These are phyloP conservation scores for Raffaelea arxii DNA, from an alignment of 2,329 filamentous ascomycete genomes.

Conservation along the genomic window DNA sequence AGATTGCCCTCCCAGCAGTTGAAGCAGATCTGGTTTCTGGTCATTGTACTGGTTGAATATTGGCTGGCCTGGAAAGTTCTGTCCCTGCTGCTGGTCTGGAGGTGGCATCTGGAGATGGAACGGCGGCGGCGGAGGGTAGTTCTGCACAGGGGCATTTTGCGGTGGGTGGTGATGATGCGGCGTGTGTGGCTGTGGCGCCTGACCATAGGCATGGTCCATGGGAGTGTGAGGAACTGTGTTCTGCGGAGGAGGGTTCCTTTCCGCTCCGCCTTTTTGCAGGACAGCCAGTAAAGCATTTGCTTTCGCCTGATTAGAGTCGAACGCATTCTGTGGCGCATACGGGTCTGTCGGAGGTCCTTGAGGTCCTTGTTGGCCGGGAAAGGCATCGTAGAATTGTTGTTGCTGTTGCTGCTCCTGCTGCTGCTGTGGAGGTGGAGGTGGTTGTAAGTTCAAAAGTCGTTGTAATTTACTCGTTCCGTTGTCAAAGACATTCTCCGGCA, in stretches of 20 bases:
- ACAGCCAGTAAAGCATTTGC: constrained; percentile 45
- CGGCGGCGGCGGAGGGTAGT: constrained; percentile 4
- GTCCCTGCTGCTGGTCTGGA: not conserved
- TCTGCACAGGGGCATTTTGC: constrained; percentile 31
- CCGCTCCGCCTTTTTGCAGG: constrained; percentile 24
- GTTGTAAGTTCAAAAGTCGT: constrained; percentile 45
- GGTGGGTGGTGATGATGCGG: constrained; percentile 45
- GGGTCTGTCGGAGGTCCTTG: too few relatives aligned
- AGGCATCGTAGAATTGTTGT: too few relatives aligned
- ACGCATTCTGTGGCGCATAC: not conserved
- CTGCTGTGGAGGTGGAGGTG: constrained; percentile 18
- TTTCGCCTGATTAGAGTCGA: constrained; percentile 26
- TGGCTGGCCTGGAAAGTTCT: not conserved
- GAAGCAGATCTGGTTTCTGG: not conserved
- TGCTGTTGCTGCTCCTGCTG: too few relatives aligned
- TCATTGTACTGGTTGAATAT: constrained; percentile 1
- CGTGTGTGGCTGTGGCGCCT: constrained; percentile 42
- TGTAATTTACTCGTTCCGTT: constrained; percentile 43
- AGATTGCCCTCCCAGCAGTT: not conserved
- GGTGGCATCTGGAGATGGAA: constrained; percentile 5
- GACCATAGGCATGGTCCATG: constrained; percentile 40
- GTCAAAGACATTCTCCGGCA: constrained; percentile 37
- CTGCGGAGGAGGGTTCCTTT: not conserved
- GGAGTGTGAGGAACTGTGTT: constrained; percentile 32
- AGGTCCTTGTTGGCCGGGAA: too few relatives aligned